Evolutionary conservation across 2,329 filamentous ascomycete genomes (phyloP), one percentile per base, ranked within the genome.

Genomic region (Apiospora pterosperma): DNA sequence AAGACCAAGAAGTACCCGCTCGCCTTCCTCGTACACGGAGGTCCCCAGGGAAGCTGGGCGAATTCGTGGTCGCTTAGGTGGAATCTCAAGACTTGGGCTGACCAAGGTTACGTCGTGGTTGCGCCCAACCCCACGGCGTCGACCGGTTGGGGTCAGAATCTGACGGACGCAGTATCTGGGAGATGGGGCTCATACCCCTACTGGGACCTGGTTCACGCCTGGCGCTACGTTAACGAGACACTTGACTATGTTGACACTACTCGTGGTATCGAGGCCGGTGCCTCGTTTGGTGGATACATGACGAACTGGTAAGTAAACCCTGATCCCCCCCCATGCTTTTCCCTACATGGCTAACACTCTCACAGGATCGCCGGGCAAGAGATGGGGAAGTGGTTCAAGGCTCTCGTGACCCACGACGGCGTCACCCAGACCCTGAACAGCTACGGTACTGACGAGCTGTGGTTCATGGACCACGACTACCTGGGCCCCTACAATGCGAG

Each of bases 251-350:
- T 86, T 25, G 84, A 86, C 67, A 84, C 80, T 0, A 73, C 73
- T 14, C 77, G 80, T 1, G 82, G 82, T 4, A 83, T 86, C 58
- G 82, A 82, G 1, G 75, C 84, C 7, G 84, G 84, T 3, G 84
- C 82, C 4, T 84, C 81, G 0, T 86, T 84, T 64, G 84, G 84
- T 23, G 84, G 84, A 7, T 86, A 83, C 72, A 86, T 86, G 83
- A 82, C 84, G 71, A 85, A 85, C 71, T 85, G 73, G 74, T 75
- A 71, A 74, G 74, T 60, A 36, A 19, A 19, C 3, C 14, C 16
- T 4, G 5, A 2, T 16, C 5, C 16, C 28, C 14, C 23, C 10
- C 11, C 11, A 34, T 55, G 12, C 3, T 8, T 5, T 55, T 11
- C 16, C n/a, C 28, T 55, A 21, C 3, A 8, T 31, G 28, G 12